Evolutionary conservation across 2,329 filamentous ascomycete genomes (phyloP).

Genomic region (Diaporthe vexans): DNA sequence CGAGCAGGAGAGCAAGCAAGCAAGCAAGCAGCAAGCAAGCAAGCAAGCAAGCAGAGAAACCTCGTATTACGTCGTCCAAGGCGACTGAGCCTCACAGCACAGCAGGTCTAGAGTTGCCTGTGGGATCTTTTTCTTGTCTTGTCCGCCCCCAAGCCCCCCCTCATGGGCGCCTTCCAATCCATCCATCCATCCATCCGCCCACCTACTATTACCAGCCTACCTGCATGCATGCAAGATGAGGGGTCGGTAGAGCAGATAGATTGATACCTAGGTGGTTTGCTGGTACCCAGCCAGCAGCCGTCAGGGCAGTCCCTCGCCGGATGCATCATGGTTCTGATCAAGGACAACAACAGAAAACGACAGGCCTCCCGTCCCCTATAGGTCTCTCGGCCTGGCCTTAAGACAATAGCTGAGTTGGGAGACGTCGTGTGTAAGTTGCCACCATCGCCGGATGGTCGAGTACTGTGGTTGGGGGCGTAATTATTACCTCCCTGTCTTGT

Average conservation of each 20-base stretch:
- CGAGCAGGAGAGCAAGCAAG: background rate
- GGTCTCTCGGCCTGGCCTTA: background rate
- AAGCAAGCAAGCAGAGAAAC: conserved; percentile 16
- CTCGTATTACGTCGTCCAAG: conserved; percentile 37
- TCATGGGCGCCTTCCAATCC: background rate
- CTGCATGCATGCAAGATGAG: conserved; percentile 18
- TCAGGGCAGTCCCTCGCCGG: background rate
- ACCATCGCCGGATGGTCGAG: background rate
- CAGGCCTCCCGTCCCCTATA: conserved; percentile 1
- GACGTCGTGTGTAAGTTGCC: background rate
- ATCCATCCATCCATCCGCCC: background rate
- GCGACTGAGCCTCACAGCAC: conserved; percentile 31
- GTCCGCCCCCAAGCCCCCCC: conserved; percentile 8
- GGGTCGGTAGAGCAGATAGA: background rate
- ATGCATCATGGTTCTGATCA: background rate
- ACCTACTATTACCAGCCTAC: background rate
- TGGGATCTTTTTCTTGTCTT: conserved; percentile 6
- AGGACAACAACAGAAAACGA: background rate
- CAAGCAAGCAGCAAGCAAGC: too few species aligned
- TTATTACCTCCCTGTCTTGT: too few species aligned
- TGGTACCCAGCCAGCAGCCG: background rate
- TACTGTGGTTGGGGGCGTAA: too few species aligned
- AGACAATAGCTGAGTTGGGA: background rate
- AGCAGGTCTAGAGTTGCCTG: conserved; percentile 31
- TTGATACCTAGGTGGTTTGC: too few species aligned